Evolutionary conservation across 257 asterid species (phyloP), one percentile per base, ranked within the genome.

Genomic region (Petrea volubilis): DNA sequence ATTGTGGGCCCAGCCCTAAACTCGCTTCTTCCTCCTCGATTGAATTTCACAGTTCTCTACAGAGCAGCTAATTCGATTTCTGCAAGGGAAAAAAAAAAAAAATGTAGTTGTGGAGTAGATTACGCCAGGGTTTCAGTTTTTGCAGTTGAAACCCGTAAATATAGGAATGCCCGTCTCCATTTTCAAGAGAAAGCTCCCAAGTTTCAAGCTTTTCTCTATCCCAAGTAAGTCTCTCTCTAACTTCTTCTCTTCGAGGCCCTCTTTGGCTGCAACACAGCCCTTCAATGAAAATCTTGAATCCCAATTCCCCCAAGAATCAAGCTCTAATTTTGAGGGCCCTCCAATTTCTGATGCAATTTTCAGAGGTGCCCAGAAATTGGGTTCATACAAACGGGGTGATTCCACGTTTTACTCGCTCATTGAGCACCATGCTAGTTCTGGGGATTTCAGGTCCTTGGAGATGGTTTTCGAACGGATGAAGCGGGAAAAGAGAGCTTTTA

Each of bases 361-460:
- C 75, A 72, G 72, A 63, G 66, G 55, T 59, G 82, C 87, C 18
- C 83, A 47, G 10, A 82, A 80, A 24, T 77, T 44, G 40, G 99
- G 99, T 17, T 84, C 97, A 64, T 88, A 79, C 77, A 91, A 78
- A 38, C 85, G 77, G 27, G 97, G 98, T 3, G 98, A 93, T 77
- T 86, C 96, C 75, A 89, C 97, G 4, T 91, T 87, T 73, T 91
- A 86, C 82, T 82, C 95, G 21, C 86, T 89, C 3, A 88, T 95
- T 51, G 86, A 95, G 53, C 71, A 82, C 68, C 87, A 85, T 71
- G 97, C 99, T 18, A 56, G 38, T 10, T 47, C 79, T 23, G 90
- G 91, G 31, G 92, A 91, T 81, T 88, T 95, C 68, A 64, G 67
- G 74, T 83, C 96, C 40, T 31, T 94, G 86, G 98, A 94, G 72